These are phyloP conservation scores for Amaranthus palmeri DNA, from an alignment of 148 eudicot species.

Conservation along the genomic window DNA sequence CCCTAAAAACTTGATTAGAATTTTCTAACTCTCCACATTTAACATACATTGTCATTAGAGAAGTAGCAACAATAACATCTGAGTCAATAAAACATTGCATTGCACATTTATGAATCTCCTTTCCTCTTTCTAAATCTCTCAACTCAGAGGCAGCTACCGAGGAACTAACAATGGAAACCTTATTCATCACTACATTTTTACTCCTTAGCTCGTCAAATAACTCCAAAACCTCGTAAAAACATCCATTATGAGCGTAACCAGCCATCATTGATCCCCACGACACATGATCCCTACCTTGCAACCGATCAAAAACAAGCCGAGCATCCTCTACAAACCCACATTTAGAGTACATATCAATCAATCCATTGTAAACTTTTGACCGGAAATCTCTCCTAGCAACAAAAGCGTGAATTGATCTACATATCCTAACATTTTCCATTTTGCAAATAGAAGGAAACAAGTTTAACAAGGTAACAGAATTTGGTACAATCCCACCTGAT, in stretches of 20 bases:
- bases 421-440: slow-evolving; percentile 32
- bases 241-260: slow-evolving; percentile 52
- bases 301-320: slow-evolving; percentile 40
- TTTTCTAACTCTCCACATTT: slow-evolving; percentile 52
- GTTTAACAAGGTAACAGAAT: slow-evolving; percentile 61
- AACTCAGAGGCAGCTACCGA: slow-evolving; percentile 59
- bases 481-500: slow-evolving; percentile 36
- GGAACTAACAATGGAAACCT: slow-evolving; percentile 57
- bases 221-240: slow-evolving; percentile 40
- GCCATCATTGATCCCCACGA: slow-evolving; percentile 81
- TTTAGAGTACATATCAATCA: slow-evolving; percentile 60
- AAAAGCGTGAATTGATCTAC: slow-evolving; percentile 53
- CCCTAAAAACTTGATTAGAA: slow-evolving; percentile 43
- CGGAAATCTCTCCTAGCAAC: slow-evolving; percentile 42
- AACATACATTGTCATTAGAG: slow-evolving; percentile 68
- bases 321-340: slow-evolving; percentile 41
- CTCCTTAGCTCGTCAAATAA: slow-evolving; percentile 47
- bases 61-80: slow-evolving; percentile 51
- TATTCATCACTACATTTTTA: slow-evolving; percentile 37
- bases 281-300: slow-evolving; percentile 46
- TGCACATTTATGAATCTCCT: slow-evolving; percentile 46
- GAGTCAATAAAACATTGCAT: slow-evolving; percentile 38
- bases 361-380: slow-evolving; percentile 47
- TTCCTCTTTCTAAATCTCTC: slow-evolving; percentile 52
- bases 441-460: slow-evolving; percentile 59